Percentiles rank a stretch among this genome's conserved stretches.
Conservation (phyloP, 768 basidiomycete genomes). For the Neoboletus brunneissimus region DNA sequence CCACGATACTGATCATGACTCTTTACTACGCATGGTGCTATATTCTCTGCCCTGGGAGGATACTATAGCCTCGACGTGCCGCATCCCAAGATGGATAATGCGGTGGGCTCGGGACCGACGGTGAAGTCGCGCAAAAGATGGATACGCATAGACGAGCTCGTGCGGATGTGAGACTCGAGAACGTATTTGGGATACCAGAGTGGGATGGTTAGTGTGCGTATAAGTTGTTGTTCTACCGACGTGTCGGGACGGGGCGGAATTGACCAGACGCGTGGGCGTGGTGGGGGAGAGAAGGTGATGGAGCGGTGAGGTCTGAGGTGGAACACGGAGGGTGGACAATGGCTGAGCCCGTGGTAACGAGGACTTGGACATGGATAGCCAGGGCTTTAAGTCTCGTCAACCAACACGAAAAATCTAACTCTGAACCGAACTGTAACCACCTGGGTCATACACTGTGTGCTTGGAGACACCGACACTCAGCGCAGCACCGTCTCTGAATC, state of each 20-base stretch:
- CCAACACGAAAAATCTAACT: too few relatives aligned
- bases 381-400: too few relatives aligned
- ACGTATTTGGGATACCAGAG: slow-evolving; percentile 60
- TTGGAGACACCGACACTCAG: too few relatives aligned
- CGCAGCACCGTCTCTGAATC: too few relatives aligned
- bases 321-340: not conserved
- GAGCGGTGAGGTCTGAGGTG: not conserved
- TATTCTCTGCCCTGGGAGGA: slow-evolving; percentile 88
- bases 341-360: not conserved
- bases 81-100: slow-evolving; percentile 61
- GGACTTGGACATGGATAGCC: too few relatives aligned
- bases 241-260: slow-evolving; percentile 38
- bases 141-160: slow-evolving; percentile 90
- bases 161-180: slow-evolving; percentile 65
- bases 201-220: slow-evolving; percentile 76
- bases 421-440: too few relatives aligned
- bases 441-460: too few relatives aligned
- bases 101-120: slow-evolving; percentile 10
- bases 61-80: slow-evolving; percentile 94
- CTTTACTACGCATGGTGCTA: slow-evolving; percentile 47
- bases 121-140: slow-evolving; percentile 59
- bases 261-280: not conserved
- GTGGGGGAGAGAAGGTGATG: not conserved
- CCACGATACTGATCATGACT: not conserved
- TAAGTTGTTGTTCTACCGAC: slow-evolving; percentile 80